These are phyloP conservation scores for Microascus cirrosus DNA, from an alignment of 2,329 filamentous ascomycete species.

Conservation along the genomic window DNA sequence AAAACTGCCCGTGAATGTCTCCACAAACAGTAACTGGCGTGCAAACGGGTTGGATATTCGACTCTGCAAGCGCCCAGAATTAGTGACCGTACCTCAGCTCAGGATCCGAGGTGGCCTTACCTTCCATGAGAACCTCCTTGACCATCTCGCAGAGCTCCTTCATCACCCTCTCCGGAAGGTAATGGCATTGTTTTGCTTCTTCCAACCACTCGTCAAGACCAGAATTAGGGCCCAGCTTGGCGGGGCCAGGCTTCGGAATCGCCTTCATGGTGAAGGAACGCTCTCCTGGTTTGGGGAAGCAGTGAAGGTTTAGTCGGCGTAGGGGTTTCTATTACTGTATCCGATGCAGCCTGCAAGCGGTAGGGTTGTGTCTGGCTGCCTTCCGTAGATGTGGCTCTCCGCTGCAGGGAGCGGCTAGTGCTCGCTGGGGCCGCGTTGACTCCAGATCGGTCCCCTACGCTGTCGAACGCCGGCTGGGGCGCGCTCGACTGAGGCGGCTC, in stretches of 20 bases:
- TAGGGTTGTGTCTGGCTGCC: background rate
- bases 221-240: constrained; percentile 70
- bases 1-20: constrained; percentile 98
- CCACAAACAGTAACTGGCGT: constrained; percentile 96
- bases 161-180: constrained; percentile 92
- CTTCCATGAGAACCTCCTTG: constrained; percentile 98
- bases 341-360: background rate
- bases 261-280: constrained; percentile 19
- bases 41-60: constrained; percentile 95
- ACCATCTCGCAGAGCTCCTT: constrained; percentile 98
- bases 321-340: background rate
- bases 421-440: background rate
- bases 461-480: background rate
- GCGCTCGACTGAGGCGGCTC: background rate
- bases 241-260: constrained; percentile 83
- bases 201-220: constrained; percentile 94
- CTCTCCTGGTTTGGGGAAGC: no score
- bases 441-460: background rate
- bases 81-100: background rate
- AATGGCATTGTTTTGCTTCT: constrained; percentile 93
- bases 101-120: constrained; percentile 29
- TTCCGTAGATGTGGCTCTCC: background rate
- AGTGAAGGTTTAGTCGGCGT: no score
- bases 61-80: constrained; percentile 48
- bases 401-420: background rate